A percentile compares a stretch with the other conserved stretches of the same genome.
Conservation (phyloP, 768 basidiomycete genomes). For the Sutorius australiensis region DNA sequence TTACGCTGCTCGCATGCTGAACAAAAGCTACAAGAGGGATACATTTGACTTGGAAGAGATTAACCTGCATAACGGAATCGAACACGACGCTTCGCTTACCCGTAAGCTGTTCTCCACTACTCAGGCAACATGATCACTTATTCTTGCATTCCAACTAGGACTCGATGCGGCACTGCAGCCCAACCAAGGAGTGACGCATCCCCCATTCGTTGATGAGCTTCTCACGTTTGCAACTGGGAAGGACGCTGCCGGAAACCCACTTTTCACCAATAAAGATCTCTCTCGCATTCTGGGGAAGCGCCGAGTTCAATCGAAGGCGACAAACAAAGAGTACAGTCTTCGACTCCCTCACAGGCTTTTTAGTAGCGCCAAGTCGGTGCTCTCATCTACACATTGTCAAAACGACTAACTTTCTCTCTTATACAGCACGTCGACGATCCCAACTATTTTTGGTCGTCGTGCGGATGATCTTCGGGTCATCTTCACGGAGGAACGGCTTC, state of each 20-base stretch:
- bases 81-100: no score
- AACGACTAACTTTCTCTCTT: background rate
- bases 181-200: slow-evolving; percentile 52
- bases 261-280: slow-evolving; percentile 57
- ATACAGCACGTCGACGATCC: slow-evolving; percentile 55
- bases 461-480: slow-evolving; percentile 49
- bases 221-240: slow-evolving; percentile 58
- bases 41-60: slow-evolving; percentile 57
- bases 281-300: slow-evolving; percentile 56
- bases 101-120: slow-evolving; percentile 14
- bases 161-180: slow-evolving; percentile 45
- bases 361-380: slow-evolving; percentile 60
- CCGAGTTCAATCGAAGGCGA: slow-evolving; percentile 48
- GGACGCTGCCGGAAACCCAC: slow-evolving; percentile 40
- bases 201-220: slow-evolving; percentile 51
- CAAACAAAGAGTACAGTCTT: slow-evolving; percentile 57
- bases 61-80: no score
- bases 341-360: slow-evolving; percentile 54
- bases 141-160: slow-evolving; percentile 37
- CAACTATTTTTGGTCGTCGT: slow-evolving; percentile 62
- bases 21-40: slow-evolving; percentile 52
- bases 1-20: slow-evolving; percentile 53
- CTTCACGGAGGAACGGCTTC: slow-evolving; percentile 63
- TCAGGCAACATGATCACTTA: background rate
- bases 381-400: background rate